phyloP scores from a whole-genome alignment of 2,329 filamentous ascomycete genomes.

The Verticillium nonalfalfae region DNA sequence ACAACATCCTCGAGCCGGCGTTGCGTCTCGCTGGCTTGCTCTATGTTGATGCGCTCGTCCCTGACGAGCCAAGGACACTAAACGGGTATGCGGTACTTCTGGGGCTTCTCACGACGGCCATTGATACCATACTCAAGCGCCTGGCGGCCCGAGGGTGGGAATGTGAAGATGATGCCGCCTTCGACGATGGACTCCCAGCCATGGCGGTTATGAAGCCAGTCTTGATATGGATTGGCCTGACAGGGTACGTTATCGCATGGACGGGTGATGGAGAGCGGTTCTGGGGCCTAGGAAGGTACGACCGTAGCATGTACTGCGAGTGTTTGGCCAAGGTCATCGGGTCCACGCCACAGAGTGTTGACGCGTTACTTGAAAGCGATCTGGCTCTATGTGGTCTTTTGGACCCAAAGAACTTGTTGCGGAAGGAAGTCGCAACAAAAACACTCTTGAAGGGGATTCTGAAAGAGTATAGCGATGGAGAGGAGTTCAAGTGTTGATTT shows the following conservation, averaged over 20 bases:
- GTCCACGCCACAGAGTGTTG: slow-evolving; percentile 9
- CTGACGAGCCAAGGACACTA: slow-evolving; percentile 22
- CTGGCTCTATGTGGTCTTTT: slow-evolving; percentile 14
- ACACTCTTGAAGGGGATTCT: slow-evolving; percentile 1
- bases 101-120: slow-evolving; percentile 16
- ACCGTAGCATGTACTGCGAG: slow-evolving; percentile 17
- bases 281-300: slow-evolving; percentile 9
- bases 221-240: slow-evolving; percentile 19
- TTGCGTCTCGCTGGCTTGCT: slow-evolving; percentile 21
- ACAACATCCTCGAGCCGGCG: slow-evolving; percentile 17
- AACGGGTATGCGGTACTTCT: slow-evolving; percentile 23
- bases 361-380: slow-evolving; percentile 13
- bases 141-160: neutral
- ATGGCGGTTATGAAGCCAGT: slow-evolving; percentile 11
- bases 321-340: slow-evolving; percentile 14
- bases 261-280: slow-evolving; percentile 7
- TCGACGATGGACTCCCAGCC: slow-evolving; percentile 4
- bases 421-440: slow-evolving; percentile 4
- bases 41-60: slow-evolving; percentile 23
- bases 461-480: neutral
- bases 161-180: neutral
- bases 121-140: slow-evolving; percentile 7
- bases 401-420: slow-evolving; percentile 6
- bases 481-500: neutral
- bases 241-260: slow-evolving; percentile 19